Evolutionary conservation across 495 filamentous ascomycete genomes (phyloP).

Genomic region (Pyrenula aspistea): DNA sequence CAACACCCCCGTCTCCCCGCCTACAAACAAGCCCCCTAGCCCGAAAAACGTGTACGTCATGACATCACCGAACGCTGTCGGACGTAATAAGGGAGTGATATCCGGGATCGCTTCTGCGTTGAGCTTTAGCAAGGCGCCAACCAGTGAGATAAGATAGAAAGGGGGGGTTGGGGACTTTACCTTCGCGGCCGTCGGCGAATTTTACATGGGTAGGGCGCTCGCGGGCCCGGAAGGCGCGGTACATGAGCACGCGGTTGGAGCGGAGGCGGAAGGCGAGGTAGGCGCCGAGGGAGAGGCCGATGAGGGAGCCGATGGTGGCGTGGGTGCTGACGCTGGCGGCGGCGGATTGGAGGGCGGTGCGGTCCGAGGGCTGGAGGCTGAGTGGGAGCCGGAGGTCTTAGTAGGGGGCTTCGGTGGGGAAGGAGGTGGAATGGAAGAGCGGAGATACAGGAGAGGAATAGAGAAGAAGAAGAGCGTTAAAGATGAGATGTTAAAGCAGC

Average conservation of each 20-base stretch:
- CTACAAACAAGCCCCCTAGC: constrained; percentile 47
- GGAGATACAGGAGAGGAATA: too few species aligned
- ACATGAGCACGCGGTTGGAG: constrained; percentile 38
- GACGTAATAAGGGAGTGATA: constrained; percentile 41
- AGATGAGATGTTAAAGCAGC: too few species aligned
- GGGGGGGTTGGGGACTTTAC: constrained; percentile 18
- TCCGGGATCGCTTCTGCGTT: constrained; percentile 47
- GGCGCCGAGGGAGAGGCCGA: constrained; percentile 47
- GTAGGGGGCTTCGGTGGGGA: background rate
- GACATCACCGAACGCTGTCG: constrained; percentile 44
- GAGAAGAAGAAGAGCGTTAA: too few species aligned
- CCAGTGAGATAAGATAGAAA: background rate
- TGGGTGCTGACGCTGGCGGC: constrained; percentile 37
- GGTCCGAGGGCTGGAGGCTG: constrained; percentile 40
- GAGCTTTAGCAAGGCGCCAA: background rate
- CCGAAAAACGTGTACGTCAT: constrained; percentile 53
- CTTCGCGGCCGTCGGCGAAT: constrained; percentile 46
- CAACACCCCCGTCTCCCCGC: constrained; percentile 50
- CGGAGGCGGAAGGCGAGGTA: constrained; percentile 46
- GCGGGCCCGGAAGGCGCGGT: constrained; percentile 43
- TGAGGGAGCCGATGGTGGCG: constrained; percentile 42
- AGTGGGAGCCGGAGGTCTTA: background rate
- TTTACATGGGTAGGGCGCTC: constrained; percentile 49
- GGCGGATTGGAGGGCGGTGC: constrained; percentile 41
- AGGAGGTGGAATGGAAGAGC: background rate